phyloP scores from a whole-genome alignment of 1,284 basidiomycete species.

The Schizophyllum amplum region DNA sequence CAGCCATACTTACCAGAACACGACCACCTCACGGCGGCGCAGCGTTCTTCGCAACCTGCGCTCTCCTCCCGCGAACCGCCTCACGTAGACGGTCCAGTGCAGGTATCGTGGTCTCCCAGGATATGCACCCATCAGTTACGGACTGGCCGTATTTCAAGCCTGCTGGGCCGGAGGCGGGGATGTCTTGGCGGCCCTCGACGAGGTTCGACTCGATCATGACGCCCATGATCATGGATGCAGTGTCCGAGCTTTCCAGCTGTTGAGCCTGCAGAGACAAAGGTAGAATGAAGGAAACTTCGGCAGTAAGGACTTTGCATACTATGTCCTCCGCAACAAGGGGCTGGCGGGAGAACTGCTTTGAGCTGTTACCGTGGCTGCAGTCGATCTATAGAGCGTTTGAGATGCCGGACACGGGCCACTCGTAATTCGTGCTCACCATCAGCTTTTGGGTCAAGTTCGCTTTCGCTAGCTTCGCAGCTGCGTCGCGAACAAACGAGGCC shows the following conservation, averaged over 20 bases:
- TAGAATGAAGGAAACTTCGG: neutral
- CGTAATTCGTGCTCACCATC: constrained; percentile 51
- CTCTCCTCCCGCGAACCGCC: constrained; percentile 72
- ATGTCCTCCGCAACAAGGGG: constrained; percentile 80
- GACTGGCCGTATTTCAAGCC: constrained; percentile 85
- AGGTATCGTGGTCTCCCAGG: constrained; percentile 81
- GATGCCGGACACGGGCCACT: constrained; percentile 2
- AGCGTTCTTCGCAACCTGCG: constrained; percentile 27
- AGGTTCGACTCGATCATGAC: constrained; percentile 98
- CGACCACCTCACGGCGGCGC: constrained; percentile 15
- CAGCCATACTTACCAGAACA: no score
- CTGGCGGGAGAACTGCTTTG: constrained; percentile 82
- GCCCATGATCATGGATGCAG: constrained; percentile 78
- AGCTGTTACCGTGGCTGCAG: constrained; percentile 93
- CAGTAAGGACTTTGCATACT: constrained; percentile 28
- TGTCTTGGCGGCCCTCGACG: constrained; percentile 83
- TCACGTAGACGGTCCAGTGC: constrained; percentile 74
- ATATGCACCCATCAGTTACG: constrained; percentile 87
- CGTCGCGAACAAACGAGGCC: constrained; percentile 72
- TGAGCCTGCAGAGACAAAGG: constrained; percentile 41
- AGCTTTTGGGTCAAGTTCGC: constrained; percentile 74
- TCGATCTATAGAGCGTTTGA: constrained; percentile 54
- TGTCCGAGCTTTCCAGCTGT: constrained; percentile 67
- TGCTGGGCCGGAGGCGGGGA: constrained; percentile 68
- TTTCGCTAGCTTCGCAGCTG: constrained; percentile 70